A percentile compares a stretch with the other conserved stretches of the same genome.
phyloP scores from a whole-genome alignment of 345 rosid species.

The Lenwebbia sp. region DNA sequence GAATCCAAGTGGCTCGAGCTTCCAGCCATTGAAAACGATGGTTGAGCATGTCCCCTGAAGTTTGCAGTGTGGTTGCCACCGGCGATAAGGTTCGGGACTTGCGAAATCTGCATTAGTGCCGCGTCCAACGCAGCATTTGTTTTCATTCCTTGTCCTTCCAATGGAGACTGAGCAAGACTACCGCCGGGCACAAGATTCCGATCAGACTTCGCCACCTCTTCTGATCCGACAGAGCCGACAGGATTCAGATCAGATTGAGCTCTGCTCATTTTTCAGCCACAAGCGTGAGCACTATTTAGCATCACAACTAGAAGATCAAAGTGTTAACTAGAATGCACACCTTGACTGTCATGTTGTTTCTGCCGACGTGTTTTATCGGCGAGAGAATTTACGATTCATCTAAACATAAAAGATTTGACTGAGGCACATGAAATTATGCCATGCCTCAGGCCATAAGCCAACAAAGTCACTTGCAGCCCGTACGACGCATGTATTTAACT shows the following conservation, averaged over 20 bases:
- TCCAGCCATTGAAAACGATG: background rate
- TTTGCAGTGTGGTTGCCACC: background rate
- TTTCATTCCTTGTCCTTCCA: background rate
- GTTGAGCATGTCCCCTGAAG: background rate
- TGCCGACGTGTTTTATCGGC: background rate
- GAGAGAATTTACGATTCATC: background rate
- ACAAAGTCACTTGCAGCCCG: background rate
- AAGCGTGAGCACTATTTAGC: background rate
- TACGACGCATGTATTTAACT: background rate
- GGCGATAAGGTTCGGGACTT: background rate
- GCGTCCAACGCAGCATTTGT: background rate
- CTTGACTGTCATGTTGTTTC: background rate
- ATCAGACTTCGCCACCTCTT: background rate
- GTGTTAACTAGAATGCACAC: background rate
- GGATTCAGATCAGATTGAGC: background rate
- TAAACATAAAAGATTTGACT: background rate
- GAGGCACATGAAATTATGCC: background rate
- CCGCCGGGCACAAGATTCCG: background rate
- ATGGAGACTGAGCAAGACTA: background rate
- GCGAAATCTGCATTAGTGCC: background rate
- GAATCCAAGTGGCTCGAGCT: background rate
- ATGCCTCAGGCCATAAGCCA: background rate
- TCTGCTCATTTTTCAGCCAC: background rate
- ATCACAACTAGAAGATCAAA: background rate
- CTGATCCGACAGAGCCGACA: background rate